Conservation (phyloP, 2,329 filamentous ascomycete genomes). For the Nannizziopsis barbatae region DNA sequence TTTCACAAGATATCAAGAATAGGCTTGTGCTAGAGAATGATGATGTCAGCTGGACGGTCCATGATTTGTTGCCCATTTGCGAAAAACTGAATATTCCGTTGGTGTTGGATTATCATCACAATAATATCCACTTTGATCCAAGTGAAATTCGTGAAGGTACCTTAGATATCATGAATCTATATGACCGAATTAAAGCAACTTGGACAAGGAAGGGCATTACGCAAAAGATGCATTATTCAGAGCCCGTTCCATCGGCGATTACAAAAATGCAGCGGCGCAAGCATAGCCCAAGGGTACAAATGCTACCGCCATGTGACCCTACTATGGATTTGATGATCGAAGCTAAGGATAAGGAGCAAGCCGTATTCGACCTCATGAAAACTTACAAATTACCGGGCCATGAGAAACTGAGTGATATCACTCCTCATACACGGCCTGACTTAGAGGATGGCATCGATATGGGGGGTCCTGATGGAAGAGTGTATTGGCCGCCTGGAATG, state of each 20-base stretch:
- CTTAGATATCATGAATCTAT: constrained; percentile 63
- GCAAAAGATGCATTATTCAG: constrained; percentile 96
- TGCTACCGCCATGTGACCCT: constrained; percentile 66
- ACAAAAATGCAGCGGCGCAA: constrained; percentile 70
- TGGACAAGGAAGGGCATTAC: constrained; percentile 76
- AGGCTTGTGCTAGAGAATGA: constrained; percentile 88
- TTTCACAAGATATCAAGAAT: constrained; percentile 61
- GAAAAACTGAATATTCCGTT: constrained; percentile 90
- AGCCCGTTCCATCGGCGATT: constrained; percentile 63
- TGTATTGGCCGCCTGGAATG: constrained; percentile 85
- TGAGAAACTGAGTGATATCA: constrained; percentile 61
- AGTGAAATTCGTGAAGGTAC: constrained; percentile 69
- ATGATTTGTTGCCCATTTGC: constrained; percentile 79
- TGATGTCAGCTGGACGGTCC: constrained; percentile 84
- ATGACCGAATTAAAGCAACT: constrained; percentile 65
- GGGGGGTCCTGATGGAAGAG: constrained; percentile 69
- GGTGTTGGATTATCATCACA: constrained; percentile 87
- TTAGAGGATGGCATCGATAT: constrained; percentile 68
- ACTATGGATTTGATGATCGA: constrained; percentile 98
- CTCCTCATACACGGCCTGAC: constrained; percentile 65
- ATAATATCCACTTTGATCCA: constrained; percentile 82
- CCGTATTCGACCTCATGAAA: constrained; percentile 87
- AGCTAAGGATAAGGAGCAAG: constrained; percentile 95
- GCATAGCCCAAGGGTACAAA: constrained; percentile 67
- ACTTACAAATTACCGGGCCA: constrained; percentile 74